Base-by-base conservation (phyloP, 805 yeast species). In the Schizosaccharomyces osmophilus region DNA sequence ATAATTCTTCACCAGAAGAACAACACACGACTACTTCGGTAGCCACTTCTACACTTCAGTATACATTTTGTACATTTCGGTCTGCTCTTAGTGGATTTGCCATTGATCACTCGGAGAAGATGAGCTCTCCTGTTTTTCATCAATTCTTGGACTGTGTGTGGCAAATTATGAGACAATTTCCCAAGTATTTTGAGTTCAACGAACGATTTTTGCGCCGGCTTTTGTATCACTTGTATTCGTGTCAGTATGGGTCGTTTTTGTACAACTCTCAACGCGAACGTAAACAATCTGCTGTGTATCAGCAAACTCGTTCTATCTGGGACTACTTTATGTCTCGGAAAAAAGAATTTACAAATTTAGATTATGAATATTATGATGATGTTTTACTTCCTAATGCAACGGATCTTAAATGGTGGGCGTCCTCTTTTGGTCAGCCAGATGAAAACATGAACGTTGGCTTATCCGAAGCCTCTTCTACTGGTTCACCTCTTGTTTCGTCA, bases 191-290 rank as follows among this genome's bases (percentile, higher is more conserved):
- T 70, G 95, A 90, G 71, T 89, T 83, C 72, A 88, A 89, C 68
- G 95, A 89, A 69, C 73, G 96, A 61, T 87, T 93, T 67, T 70
- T 93, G 64, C 79, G 95, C 65, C 73, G 97, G 60, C 73, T 93
- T 62, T 77, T 87, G 24, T 93, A 93, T 69, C 97, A 93, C 70
- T 73, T 85, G 59, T 87, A 88, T 68, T 86, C 97, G 0, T 88
- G 97, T 67, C 97, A 93, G 70, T 93, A 88, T 71, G 97, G 97
- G 2, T 82, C 95, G 1, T 93, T 93, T 67, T 70, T 93, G 61
- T 82, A 79, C 65, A 84, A 93, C 68, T 77, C 79, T 57, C 96
- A 93, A 68, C 70, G 71, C 60, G 95, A 87, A 63, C 72, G 82
- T 62, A 67, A 73, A 6, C 72, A 72, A n/a, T 71, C 74, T 32